Evolutionary conservation across 257 asterid genomes (phyloP).

Genomic region (Datura wrightii): DNA sequence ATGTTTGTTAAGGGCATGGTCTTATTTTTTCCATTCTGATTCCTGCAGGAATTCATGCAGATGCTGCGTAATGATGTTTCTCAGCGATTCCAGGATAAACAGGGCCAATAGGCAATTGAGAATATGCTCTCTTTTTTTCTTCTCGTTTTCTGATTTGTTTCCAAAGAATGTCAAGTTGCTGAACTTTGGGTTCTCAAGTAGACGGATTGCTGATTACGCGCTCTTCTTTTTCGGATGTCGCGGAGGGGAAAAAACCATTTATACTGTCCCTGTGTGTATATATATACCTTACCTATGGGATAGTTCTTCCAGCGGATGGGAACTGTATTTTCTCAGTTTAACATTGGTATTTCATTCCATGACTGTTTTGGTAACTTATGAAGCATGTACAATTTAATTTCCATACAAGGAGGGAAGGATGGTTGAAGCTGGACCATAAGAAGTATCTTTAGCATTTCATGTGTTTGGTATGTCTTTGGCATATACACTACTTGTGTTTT

Average conservation of each 20-base stretch:
- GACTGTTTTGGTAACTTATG: neutral
- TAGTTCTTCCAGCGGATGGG: neutral
- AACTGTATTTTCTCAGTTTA: constrained; percentile 1
- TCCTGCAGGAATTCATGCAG: constrained; percentile 62
- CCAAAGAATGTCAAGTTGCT: neutral
- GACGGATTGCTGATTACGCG: neutral
- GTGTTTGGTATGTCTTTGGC: too few species aligned
- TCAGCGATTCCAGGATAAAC: constrained; percentile 47
- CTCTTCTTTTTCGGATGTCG: neutral
- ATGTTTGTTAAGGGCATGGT: neutral
- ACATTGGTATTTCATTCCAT: neutral
- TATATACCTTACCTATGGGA: neutral
- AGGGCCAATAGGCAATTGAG: constrained; percentile 18
- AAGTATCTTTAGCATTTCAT: too few species aligned
- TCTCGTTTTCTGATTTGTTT: neutral
- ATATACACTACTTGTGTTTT: too few species aligned
- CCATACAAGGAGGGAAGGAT: too few species aligned
- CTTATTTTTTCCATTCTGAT: neutral
- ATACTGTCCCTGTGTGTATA: neutral
- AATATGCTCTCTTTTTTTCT: neutral
- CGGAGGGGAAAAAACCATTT: neutral
- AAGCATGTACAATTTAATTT: too few species aligned
- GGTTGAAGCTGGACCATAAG: too few species aligned
- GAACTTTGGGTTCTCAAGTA: neutral
- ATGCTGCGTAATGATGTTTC: constrained; percentile 60